Evolutionary conservation across 306 rosid genomes (phyloP).

Genomic region (Fragaria vesca): DNA sequence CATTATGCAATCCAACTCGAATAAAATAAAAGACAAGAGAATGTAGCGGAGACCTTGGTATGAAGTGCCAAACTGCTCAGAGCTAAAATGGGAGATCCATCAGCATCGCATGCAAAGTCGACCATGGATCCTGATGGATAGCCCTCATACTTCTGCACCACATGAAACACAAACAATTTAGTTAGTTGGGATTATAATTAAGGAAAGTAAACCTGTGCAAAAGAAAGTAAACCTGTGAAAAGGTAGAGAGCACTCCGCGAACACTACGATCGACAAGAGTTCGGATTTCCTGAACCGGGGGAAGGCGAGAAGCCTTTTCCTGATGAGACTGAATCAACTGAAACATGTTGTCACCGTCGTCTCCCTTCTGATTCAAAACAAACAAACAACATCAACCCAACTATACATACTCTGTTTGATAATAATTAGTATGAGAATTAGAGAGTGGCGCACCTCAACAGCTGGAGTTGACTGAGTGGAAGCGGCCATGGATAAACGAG

Average conservation of each 20-base stretch:
- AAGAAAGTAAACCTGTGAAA: constrained; percentile 57
- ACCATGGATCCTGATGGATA: constrained; percentile 93
- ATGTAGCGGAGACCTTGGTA: constrained; percentile 47
- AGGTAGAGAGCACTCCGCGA: constrained; percentile 83
- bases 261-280: constrained; percentile 62
- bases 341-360: constrained; percentile 41
- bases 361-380: constrained; percentile 44
- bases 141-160: constrained; percentile 61
- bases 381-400: constrained; percentile 17
- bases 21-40: neutral
- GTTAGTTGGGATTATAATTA: neutral
- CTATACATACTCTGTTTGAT: too few species aligned
- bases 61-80: constrained; percentile 85
- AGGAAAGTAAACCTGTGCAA: constrained; percentile 55
- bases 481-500: constrained; percentile 70
- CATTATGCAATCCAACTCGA: neutral
- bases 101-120: constrained; percentile 81
- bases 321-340: constrained; percentile 80
- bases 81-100: constrained; percentile 87
- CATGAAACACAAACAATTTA: too few species aligned
- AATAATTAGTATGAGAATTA: too few species aligned
- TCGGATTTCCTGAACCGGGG: constrained; percentile 73
- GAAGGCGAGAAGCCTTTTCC: constrained; percentile 86
- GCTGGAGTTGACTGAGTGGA: constrained; percentile 48
- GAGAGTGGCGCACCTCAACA: neutral